Percentiles rank a stretch among this genome's conserved stretches.
Evolutionary conservation across 1,284 basidiomycete genomes (phyloP).

Genomic region (Microstroma glucosiphilum): DNA sequence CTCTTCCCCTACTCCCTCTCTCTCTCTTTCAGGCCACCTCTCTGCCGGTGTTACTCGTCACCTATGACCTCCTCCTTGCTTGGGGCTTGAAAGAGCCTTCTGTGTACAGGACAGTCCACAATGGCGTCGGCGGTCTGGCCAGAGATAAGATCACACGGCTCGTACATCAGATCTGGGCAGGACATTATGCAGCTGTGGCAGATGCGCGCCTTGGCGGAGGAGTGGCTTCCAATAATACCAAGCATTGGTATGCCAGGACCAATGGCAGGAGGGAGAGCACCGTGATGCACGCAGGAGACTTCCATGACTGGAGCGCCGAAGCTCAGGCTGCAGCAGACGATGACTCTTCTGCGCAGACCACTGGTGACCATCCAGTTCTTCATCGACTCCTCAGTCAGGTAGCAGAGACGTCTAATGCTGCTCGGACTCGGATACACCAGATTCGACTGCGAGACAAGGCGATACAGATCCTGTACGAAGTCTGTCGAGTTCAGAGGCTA

Average conservation of each 20-base stretch:
- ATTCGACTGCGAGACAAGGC: constrained; percentile 44
- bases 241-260: background rate
- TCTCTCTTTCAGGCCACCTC: constrained; percentile 57
- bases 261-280: background rate
- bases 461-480: constrained; percentile 51
- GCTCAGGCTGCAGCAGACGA: constrained; percentile 8
- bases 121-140: constrained; percentile 21
- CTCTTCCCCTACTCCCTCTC: constrained; percentile 10
- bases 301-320: constrained; percentile 6
- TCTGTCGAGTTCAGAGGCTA: constrained; percentile 41
- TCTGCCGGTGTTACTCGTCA: constrained; percentile 74
- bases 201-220: constrained; percentile 8
- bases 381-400: constrained; percentile 1
- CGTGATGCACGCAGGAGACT: background rate
- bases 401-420: constrained; percentile 5
- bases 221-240: background rate
- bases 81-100: constrained; percentile 57
- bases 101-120: constrained; percentile 17
- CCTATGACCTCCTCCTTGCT: constrained; percentile 69
- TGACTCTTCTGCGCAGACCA: background rate
- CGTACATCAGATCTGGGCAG: constrained; percentile 49
- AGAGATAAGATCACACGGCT: constrained; percentile 26
- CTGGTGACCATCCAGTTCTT: background rate
- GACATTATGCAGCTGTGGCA: constrained; percentile 42
- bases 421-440: constrained; percentile 17